Evolutionary conservation across 768 basidiomycete species (phyloP).

Genomic region (Myochromella boudieri): DNA sequence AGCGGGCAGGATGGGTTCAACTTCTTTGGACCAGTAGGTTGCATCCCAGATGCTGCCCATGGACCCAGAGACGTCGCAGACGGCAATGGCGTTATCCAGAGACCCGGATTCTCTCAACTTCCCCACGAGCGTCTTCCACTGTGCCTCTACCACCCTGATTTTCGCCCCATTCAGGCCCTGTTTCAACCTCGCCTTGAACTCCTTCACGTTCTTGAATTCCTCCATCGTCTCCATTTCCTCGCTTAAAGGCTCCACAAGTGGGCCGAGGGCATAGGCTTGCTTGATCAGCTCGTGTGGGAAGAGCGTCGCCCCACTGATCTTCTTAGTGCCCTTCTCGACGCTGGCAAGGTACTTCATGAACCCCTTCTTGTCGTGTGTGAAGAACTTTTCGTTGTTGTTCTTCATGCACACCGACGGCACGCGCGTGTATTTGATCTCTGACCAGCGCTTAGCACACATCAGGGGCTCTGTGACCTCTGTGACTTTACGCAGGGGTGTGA

Average conservation of each 20-base stretch:
- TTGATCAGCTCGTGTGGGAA: conserved; percentile 61
- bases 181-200: conserved; percentile 17
- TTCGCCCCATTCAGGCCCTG: conserved; percentile 32
- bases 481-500: conserved; percentile 53
- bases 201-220: conserved; percentile 23
- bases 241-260: neutral
- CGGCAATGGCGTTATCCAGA: conserved; percentile 61
- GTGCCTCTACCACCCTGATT: conserved; percentile 53
- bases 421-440: conserved; percentile 54
- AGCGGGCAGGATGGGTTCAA: conserved; percentile 57
- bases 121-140: conserved; percentile 63
- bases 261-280: conserved; percentile 27
- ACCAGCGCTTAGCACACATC: conserved; percentile 63
- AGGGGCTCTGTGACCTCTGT: conserved; percentile 52
- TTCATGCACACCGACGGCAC: conserved; percentile 66
- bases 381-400: conserved; percentile 53
- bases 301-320: conserved; percentile 66
- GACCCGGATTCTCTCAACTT: conserved; percentile 51
- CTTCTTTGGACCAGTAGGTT: neutral
- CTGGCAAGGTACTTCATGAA: conserved; percentile 57
- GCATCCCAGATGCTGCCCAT: conserved; percentile 44
- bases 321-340: conserved; percentile 54
- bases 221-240: neutral
- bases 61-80: conserved; percentile 76
- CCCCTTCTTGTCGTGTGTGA: conserved; percentile 54